Percentiles rank a stretch among this genome's conserved stretches.
Evolutionary conservation across 2,329 filamentous ascomycete genomes (phyloP).

Genomic region (Trichophyton equinum): DNA sequence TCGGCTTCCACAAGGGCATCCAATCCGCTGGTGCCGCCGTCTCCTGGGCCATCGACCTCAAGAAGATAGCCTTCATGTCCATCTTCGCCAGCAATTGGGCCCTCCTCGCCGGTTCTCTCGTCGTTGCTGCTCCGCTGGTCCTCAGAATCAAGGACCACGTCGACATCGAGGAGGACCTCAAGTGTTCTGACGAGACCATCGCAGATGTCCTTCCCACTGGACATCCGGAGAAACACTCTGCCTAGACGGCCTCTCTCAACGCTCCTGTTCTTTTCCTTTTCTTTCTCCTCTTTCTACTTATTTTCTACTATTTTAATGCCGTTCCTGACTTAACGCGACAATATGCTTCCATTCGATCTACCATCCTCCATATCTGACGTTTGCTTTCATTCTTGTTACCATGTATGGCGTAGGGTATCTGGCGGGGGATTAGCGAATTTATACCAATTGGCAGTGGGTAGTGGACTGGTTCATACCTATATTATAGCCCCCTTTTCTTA

Average conservation of each 20-base stretch:
- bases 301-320: not conserved
- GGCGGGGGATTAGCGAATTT: not conserved
- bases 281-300: not conserved
- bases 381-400: not conserved
- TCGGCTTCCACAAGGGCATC: constrained; percentile 81
- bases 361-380: not conserved
- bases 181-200: constrained; percentile 71
- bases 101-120: constrained; percentile 57
- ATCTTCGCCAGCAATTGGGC: constrained; percentile 69
- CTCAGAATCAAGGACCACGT: constrained; percentile 71
- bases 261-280: not conserved
- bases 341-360: too few species aligned
- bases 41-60: constrained; percentile 46
- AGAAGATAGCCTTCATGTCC: constrained; percentile 51
- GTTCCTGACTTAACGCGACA: too few species aligned
- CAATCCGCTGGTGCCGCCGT: constrained; percentile 72
- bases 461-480: too few species aligned
- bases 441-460: not conserved
- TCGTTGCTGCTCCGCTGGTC: constrained; percentile 69
- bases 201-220: constrained; percentile 46
- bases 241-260: not conserved
- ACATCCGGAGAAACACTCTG: not conserved
- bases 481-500: too few species aligned
- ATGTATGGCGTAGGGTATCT: not conserved
- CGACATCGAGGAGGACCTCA: constrained; percentile 66